Percentiles rank a stretch among this genome's conserved stretches.
These are phyloP conservation scores for Vigna nakashimae DNA, from an alignment of 306 rosid genomes.

Conservation along the genomic window DNA sequence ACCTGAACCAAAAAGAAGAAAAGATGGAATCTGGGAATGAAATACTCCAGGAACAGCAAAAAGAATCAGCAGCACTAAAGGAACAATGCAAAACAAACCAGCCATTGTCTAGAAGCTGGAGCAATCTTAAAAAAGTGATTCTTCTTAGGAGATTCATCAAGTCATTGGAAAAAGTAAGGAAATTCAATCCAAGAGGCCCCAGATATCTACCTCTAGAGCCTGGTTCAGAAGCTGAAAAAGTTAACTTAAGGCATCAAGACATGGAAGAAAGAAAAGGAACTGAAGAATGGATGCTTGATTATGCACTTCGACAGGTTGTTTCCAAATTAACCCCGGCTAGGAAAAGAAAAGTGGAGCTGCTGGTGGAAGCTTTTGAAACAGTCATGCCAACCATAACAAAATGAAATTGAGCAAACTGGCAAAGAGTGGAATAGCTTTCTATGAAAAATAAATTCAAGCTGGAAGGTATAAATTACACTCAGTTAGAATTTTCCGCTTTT, in stretches of 20 bases:
- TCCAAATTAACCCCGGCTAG: constrained; percentile 82
- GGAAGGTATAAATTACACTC: constrained; percentile 46
- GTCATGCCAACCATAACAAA: constrained; percentile 66
- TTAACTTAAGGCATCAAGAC: constrained; percentile 70
- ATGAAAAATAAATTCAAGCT: constrained; percentile 43
- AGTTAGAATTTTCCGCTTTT: not conserved
- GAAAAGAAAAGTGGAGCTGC: constrained; percentile 83
- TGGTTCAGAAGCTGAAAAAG: constrained; percentile 69
- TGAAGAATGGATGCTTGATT: constrained; percentile 98
- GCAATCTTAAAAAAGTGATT: constrained; percentile 82
- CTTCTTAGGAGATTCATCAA: constrained; percentile 85
- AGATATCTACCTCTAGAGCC: constrained; percentile 59
- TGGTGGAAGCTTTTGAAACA: constrained; percentile 95
- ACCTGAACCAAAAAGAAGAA: constrained; percentile 42
- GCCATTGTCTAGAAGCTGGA: constrained; percentile 69
- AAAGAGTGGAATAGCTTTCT: constrained; percentile 34
- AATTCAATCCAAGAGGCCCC: constrained; percentile 67
- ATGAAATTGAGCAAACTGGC: constrained; percentile 41
- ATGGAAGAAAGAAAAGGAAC: constrained; percentile 72
- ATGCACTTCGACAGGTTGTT: constrained; percentile 86
- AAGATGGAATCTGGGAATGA: constrained; percentile 34
- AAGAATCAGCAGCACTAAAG: constrained; percentile 35
- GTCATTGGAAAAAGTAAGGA: constrained; percentile 75
- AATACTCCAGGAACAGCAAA: constrained; percentile 37
- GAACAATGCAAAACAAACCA: constrained; percentile 53